These are phyloP conservation scores for Leccinum aurantiacum DNA, from an alignment of 768 basidiomycete genomes.

Conservation along the genomic window DNA sequence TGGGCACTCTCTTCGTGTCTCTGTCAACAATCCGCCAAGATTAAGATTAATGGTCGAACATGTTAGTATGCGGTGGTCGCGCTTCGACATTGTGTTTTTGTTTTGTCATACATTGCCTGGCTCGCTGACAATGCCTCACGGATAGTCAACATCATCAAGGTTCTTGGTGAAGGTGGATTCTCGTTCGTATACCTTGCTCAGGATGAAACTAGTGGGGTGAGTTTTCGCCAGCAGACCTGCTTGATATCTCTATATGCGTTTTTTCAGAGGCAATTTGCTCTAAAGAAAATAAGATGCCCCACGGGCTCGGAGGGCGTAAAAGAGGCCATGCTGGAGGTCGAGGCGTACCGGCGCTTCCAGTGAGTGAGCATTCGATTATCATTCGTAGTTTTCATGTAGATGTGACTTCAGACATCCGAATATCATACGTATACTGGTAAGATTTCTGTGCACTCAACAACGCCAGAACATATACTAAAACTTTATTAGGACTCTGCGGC, in stretches of 20 bases:
- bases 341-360: conserved; percentile 95
- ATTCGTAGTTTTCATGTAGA: neutral
- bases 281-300: conserved; percentile 96
- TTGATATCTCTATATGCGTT: neutral
- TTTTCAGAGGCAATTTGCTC: conserved; percentile 80
- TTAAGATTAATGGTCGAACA: conserved; percentile 95
- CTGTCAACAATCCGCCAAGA: conserved; percentile 76
- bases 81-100: conserved; percentile 2
- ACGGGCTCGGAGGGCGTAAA: conserved; percentile 85
- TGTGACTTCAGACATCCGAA: conserved; percentile 73
- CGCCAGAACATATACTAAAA: conserved; percentile 1
- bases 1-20: conserved; percentile 81
- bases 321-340: conserved; percentile 86
- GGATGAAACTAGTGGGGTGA: conserved; percentile 80
- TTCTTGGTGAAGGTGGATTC: conserved; percentile 96
- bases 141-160: conserved; percentile 82
- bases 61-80: conserved; percentile 54
- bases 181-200: conserved; percentile 89
- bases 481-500: conserved; percentile 80
- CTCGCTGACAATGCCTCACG: conserved; percentile 3
- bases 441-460: conserved; percentile 14
- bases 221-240: conserved; percentile 25
- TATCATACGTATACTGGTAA: conserved; percentile 89
- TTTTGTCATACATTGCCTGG: neutral
- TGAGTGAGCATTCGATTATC: conserved; percentile 38